Conservation (phyloP, 768 basidiomycete species). For the Tylopilus plumbeoviolaceoides region DNA sequence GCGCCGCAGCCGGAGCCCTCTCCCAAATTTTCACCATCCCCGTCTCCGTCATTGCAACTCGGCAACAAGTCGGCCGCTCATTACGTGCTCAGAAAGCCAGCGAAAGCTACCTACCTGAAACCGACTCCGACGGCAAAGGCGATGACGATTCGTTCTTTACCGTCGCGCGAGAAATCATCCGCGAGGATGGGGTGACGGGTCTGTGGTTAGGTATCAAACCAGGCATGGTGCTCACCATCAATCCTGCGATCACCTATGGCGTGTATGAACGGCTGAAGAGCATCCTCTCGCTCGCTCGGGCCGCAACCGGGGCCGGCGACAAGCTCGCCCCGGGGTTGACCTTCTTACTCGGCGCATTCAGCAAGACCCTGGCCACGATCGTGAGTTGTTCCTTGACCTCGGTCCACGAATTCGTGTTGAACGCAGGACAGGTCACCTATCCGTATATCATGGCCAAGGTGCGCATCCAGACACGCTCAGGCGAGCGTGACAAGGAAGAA, state of each 20-base stretch:
- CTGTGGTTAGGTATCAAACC: constrained; percentile 94
- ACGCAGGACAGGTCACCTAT: constrained; percentile 69
- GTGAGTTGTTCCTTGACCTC: constrained; percentile 41
- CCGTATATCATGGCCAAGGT: constrained; percentile 98
- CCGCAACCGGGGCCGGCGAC: constrained; percentile 37
- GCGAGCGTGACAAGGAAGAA: constrained; percentile 41
- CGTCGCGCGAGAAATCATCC: constrained; percentile 82
- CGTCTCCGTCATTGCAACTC: constrained; percentile 94
- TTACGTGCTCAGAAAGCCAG: background rate
- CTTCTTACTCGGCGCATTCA: constrained; percentile 86
- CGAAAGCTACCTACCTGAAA: background rate
- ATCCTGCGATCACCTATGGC: constrained; percentile 97
- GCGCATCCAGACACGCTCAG: constrained; percentile 81
- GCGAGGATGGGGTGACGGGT: constrained; percentile 82
- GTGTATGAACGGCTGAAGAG: constrained; percentile 89
- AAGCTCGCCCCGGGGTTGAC: constrained; percentile 76
- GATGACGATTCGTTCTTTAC: constrained; percentile 70
- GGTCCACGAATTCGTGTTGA: background rate
- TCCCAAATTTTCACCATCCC: constrained; percentile 99
- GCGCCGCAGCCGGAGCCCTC: constrained; percentile 88
- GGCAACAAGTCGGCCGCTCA: constrained; percentile 82
- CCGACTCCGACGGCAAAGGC: constrained; percentile 1
- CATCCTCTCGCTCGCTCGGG: constrained; percentile 55
- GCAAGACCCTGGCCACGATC: constrained; percentile 93
- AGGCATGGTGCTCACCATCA: constrained; percentile 90